Evolutionary conservation across 805 yeast genomes (phyloP).

Genomic region (Ogataea philodendri): DNA sequence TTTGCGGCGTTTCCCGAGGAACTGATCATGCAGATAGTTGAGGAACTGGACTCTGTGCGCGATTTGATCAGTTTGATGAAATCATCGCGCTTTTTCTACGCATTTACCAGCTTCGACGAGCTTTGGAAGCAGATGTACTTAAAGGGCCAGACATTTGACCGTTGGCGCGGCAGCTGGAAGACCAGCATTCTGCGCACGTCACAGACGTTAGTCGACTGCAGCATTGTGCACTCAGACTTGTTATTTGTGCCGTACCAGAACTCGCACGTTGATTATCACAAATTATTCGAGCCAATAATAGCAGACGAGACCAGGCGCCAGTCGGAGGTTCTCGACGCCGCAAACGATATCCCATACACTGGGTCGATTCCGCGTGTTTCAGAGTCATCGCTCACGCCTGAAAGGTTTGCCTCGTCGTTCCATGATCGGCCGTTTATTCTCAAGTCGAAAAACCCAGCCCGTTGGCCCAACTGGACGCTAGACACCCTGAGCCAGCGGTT

Average conservation of each 20-base stretch:
- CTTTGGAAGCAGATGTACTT: slow-evolving; percentile 69
- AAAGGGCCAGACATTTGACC: slow-evolving; percentile 19
- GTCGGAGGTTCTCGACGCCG: not conserved
- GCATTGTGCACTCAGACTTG: slow-evolving; percentile 68
- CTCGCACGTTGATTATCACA: slow-evolving; percentile 60
- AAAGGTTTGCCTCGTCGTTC: slow-evolving; percentile 43
- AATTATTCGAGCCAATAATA: slow-evolving; percentile 47
- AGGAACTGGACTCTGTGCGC: slow-evolving; percentile 43
- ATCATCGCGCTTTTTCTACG: slow-evolving; percentile 66
- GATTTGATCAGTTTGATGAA: slow-evolving; percentile 55
- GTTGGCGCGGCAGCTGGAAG: slow-evolving; percentile 85
- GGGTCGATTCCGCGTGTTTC: slow-evolving; percentile 47
- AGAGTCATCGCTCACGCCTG: slow-evolving; percentile 42
- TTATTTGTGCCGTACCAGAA: slow-evolving; percentile 82
- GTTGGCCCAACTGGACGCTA: slow-evolving; percentile 70
- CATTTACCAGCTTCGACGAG: slow-evolving; percentile 73
- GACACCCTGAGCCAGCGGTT: slow-evolving; percentile 48
- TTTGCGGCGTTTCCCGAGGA: slow-evolving; percentile 61
- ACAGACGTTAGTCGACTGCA: slow-evolving; percentile 47
- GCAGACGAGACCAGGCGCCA: slow-evolving; percentile 39
- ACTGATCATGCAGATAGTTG: slow-evolving; percentile 50
- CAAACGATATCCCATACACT: slow-evolving; percentile 12
- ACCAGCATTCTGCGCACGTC: slow-evolving; percentile 46
- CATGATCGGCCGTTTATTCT: slow-evolving; percentile 57
- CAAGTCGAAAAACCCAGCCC: slow-evolving; percentile 20